Percentiles rank a stretch among this genome's conserved stretches.
phyloP scores from a whole-genome alignment of 2,329 filamentous ascomycete genomes.

The Pseudofabraea citricarpa region DNA sequence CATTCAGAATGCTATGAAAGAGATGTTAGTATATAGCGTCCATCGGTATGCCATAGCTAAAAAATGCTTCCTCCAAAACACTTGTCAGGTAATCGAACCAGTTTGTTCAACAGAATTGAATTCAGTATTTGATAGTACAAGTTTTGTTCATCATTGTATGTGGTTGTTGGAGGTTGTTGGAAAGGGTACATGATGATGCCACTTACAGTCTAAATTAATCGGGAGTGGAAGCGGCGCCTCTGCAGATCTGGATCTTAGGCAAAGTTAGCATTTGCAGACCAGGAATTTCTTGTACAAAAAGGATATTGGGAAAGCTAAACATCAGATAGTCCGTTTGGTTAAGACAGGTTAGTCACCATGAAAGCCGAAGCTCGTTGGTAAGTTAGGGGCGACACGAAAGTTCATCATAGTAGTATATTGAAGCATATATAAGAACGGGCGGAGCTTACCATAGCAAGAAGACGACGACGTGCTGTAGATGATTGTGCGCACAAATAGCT shows the following conservation, averaged over 20 bases:
- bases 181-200: not conserved
- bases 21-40: no score
- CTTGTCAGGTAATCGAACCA: constrained; percentile 33
- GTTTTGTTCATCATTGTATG: constrained; percentile 35
- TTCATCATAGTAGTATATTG: constrained; percentile 48
- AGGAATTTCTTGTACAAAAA: no score
- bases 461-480: no score
- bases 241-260: not conserved
- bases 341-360: constrained; percentile 56
- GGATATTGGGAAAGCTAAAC: no score
- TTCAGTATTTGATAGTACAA: constrained; percentile 42
- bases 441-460: no score
- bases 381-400: constrained; percentile 55
- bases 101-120: constrained; percentile 27
- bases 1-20: no score
- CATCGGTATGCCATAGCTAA: constrained; percentile 22
- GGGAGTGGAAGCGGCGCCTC: no score
- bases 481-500: no score
- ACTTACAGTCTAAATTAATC: no score
- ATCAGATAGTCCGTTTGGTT: constrained; percentile 53
- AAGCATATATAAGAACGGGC: no score
- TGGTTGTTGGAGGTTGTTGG: constrained; percentile 5
- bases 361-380: constrained; percentile 34
- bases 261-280: not conserved
- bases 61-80: constrained; percentile 1